phyloP scores from a whole-genome alignment of 306 rosid species.

The Quercus aquifolioides region DNA sequence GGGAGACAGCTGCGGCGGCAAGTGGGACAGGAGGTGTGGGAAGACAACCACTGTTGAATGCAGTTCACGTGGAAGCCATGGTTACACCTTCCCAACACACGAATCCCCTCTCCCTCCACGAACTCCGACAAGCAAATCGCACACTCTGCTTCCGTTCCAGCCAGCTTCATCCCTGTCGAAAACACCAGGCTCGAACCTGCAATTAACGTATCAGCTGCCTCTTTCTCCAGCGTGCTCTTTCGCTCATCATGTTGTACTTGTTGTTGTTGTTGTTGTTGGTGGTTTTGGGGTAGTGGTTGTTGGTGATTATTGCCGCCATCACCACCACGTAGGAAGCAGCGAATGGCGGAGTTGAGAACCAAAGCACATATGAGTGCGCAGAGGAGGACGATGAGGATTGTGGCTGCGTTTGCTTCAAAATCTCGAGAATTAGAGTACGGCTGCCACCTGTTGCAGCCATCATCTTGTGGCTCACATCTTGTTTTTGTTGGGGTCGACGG shows the following conservation, averaged over 20 bases:
- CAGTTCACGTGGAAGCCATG: slow-evolving; percentile 47
- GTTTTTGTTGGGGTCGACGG: not conserved
- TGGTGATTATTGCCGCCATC: not conserved
- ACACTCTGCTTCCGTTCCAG: slow-evolving; percentile 42
- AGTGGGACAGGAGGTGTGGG: slow-evolving; percentile 48
- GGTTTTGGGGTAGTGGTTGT: not conserved
- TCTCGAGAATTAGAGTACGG: slow-evolving; percentile 36
- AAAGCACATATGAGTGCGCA: slow-evolving; percentile 41
- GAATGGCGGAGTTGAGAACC: slow-evolving; percentile 41
- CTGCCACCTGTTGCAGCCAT: slow-evolving; percentile 24
- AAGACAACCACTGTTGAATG: slow-evolving; percentile 34
- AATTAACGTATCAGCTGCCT: not conserved
- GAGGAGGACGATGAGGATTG: slow-evolving; percentile 43
- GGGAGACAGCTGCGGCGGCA: slow-evolving; percentile 44
- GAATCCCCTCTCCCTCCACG: slow-evolving; percentile 42
- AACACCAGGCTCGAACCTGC: slow-evolving; percentile 25
- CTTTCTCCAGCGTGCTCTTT: slow-evolving; percentile 6
- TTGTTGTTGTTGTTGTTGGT: not conserved
- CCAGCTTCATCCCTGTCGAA: slow-evolving; percentile 32
- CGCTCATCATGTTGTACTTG: not conserved
- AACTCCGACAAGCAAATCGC: slow-evolving; percentile 51
- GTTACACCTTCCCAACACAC: slow-evolving; percentile 37
- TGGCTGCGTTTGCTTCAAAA: slow-evolving; percentile 48
- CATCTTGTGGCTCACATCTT: slow-evolving; percentile 4
- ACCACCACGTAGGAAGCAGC: slow-evolving; percentile 39